Evolutionary conservation across 345 rosid genomes (phyloP).

Genomic region (Eucalyptus rudis): DNA sequence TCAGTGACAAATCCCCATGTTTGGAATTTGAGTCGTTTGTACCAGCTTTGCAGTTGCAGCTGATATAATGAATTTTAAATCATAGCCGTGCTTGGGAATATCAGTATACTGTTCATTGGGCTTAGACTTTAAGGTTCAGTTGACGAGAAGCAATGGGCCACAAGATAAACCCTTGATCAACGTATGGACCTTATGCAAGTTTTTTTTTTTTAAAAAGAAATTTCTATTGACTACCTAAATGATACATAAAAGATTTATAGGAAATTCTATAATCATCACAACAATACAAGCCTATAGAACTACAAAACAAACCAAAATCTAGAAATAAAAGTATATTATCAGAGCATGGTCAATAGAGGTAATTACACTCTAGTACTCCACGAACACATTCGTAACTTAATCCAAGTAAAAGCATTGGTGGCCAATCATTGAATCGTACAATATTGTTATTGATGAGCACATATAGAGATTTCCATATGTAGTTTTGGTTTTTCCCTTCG

Average conservation of each 20-base stretch:
- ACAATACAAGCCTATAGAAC: no score
- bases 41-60: neutral
- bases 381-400: fast-evolving
- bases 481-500: neutral
- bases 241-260: neutral
- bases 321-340: no score
- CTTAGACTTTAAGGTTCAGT: neutral
- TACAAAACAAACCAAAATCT: neutral
- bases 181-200: neutral
- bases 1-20: neutral
- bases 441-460: neutral
- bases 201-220: no score
- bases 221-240: neutral
- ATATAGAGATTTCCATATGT: fast-evolving
- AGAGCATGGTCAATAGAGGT: neutral
- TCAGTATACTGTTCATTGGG: neutral
- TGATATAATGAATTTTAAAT: neutral
- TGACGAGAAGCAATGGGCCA: neutral
- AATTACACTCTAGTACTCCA: neutral
- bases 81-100: neutral
- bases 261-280: neutral
- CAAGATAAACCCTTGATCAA: neutral
- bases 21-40: neutral
- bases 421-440: neutral
- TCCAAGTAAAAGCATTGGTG: neutral